Evolutionary conservation across 1,139 yeast species (phyloP).

Genomic region (Blastobotrys persicus): DNA sequence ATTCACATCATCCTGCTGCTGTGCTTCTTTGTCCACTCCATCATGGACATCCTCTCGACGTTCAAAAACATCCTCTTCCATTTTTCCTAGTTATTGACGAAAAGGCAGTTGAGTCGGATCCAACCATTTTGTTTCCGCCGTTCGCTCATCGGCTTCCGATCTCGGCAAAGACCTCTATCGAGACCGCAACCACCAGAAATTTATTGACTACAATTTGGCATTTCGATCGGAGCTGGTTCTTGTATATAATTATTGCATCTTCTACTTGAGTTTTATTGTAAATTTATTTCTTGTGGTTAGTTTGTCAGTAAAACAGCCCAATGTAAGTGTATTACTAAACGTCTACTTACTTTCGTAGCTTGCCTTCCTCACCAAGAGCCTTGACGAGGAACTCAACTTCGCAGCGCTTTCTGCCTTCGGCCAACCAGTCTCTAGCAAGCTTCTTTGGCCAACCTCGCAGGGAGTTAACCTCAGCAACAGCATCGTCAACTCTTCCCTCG

Average conservation of each 20-base stretch:
- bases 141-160: too few relatives aligned
- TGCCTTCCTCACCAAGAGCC: conserved; percentile 56
- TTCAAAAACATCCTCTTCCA: neutral
- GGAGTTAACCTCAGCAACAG: conserved; percentile 87
- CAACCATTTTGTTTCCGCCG: too few relatives aligned
- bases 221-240: too few relatives aligned
- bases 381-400: conserved; percentile 80
- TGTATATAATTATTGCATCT: too few relatives aligned
- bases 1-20: neutral
- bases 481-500: conserved; percentile 77
- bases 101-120: too few relatives aligned
- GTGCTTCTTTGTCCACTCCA: neutral
- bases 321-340: neutral
- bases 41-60: neutral
- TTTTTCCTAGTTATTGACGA: too few relatives aligned
- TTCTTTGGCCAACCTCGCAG: conserved; percentile 93
- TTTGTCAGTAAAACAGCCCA: conserved; percentile 6
- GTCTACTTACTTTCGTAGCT: conserved; percentile 19
- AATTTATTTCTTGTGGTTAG: too few relatives aligned
- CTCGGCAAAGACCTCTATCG: too few relatives aligned
- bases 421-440: conserved; percentile 88
- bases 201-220: too few relatives aligned
- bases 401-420: conserved; percentile 81
- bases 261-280: too few relatives aligned
- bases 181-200: too few relatives aligned